Percentiles rank a stretch among this genome's conserved stretches.
phyloP scores from a whole-genome alignment of 2,329 filamentous ascomycete species.

The Cylindrodendrum hubeiense region DNA sequence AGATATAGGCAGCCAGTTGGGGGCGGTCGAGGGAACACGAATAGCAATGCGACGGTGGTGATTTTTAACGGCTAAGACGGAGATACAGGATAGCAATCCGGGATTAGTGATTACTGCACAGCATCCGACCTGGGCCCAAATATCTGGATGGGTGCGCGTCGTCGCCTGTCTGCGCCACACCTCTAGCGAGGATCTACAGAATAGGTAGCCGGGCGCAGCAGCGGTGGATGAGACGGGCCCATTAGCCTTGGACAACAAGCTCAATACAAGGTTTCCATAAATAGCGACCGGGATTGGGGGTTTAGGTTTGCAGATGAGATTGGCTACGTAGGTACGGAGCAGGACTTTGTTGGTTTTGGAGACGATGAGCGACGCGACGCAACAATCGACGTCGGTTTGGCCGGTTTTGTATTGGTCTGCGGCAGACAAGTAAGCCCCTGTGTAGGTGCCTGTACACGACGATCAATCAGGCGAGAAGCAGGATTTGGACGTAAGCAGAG shows the following conservation, averaged over 20 bases:
- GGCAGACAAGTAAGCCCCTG: too few species aligned
- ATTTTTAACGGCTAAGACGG: too few species aligned
- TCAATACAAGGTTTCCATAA: background rate
- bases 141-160: background rate
- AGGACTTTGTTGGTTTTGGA: background rate
- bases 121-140: background rate
- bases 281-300: background rate
- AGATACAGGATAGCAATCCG: too few species aligned
- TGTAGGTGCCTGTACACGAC: too few species aligned
- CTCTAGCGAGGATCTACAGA: background rate
- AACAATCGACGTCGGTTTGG: background rate
- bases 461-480: background rate
- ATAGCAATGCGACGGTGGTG: too few species aligned
- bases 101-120: background rate
- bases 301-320: background rate
- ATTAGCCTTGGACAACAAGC: background rate
- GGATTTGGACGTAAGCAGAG: background rate
- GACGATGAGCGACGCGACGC: background rate
- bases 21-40: too few species aligned
- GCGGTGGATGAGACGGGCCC: background rate
- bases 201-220: background rate
- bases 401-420: background rate
- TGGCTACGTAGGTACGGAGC: background rate
- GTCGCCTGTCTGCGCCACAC: background rate
- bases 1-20: too few species aligned